These are phyloP conservation scores for Aspergillus japonicus DNA, from an alignment of 2,329 filamentous ascomycete species.

Conservation along the genomic window DNA sequence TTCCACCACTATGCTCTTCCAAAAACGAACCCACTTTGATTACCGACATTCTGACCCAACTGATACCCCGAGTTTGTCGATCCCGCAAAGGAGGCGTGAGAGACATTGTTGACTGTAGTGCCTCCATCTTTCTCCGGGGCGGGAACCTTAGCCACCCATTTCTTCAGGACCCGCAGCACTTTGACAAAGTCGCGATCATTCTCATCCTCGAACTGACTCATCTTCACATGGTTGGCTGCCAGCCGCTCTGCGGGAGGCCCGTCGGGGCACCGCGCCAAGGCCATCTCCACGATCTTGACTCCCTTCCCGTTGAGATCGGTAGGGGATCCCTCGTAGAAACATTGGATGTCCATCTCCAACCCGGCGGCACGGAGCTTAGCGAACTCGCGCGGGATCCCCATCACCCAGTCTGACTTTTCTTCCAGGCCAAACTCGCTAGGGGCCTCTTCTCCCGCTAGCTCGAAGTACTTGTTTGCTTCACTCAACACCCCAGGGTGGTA, in stretches of 20 bases:
- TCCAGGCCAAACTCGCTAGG: not conserved
- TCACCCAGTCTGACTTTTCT: not conserved
- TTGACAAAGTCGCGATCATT: conserved; percentile 6
- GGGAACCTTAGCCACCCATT: conserved; percentile 1
- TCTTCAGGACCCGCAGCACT: conserved; percentile 1
- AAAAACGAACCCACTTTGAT: conserved; percentile 1
- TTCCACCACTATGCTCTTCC: not conserved
- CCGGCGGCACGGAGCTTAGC: not conserved
- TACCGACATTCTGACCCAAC: conserved; percentile 3
- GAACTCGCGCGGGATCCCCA: not conserved
- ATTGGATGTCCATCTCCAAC: not conserved
- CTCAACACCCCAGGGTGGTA: not conserved
- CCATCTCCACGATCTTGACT: not conserved
- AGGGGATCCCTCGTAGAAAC: conserved; percentile 5
- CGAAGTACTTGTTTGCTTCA: conserved; percentile 4
- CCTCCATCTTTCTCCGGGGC: not conserved
- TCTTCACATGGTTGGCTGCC: not conserved
- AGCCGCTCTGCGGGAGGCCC: not conserved
- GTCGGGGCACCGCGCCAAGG: not conserved
- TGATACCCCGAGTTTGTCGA: conserved; percentile 2
- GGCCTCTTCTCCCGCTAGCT: not conserved
- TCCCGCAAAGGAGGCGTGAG: not conserved
- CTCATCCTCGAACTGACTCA: conserved; percentile 1
- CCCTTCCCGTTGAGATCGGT: not conserved
- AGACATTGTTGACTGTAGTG: not conserved